These are phyloP conservation scores for Tranzscheliella williamsii DNA, from an alignment of 1,284 basidiomycete species.

Conservation along the genomic window DNA sequence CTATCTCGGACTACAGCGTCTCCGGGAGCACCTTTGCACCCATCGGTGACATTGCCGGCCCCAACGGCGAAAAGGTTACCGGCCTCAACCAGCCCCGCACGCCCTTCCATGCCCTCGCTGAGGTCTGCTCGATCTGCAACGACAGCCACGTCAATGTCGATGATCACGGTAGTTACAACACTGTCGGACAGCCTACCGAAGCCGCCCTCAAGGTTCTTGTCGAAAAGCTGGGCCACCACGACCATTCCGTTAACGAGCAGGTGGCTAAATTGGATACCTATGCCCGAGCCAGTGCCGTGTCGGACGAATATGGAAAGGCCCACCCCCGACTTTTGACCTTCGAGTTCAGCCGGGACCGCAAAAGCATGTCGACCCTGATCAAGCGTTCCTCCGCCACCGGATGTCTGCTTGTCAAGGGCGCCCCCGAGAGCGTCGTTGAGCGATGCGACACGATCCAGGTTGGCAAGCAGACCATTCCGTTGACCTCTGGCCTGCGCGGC, in stretches of 20 bases:
- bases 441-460: conserved; percentile 77
- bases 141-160: conserved; percentile 50
- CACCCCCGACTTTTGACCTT: conserved; percentile 85
- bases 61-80: conserved; percentile 23
- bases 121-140: conserved; percentile 58
- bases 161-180: conserved; percentile 77
- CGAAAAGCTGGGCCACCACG: conserved; percentile 73
- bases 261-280: conserved; percentile 68
- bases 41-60: conserved; percentile 37
- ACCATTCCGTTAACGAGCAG: conserved; percentile 64
- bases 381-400: conserved; percentile 66
- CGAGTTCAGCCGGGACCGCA: conserved; percentile 96
- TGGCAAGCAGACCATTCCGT: conserved; percentile 10
- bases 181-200: conserved; percentile 91
- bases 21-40: conserved; percentile 55
- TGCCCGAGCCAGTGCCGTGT: conserved; percentile 75
- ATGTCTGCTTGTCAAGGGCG: conserved; percentile 81
- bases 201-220: conserved; percentile 67
- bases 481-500: conserved; percentile 68
- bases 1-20: conserved; percentile 46
- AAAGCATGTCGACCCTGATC: conserved; percentile 96
- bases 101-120: conserved; percentile 52
- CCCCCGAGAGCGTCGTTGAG: conserved; percentile 90
- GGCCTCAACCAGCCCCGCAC: conserved; percentile 47
- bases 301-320: conserved; percentile 76